These are phyloP conservation scores for Colletotrichum liriopes DNA, from an alignment of 2,329 filamentous ascomycete genomes.

Conservation along the genomic window DNA sequence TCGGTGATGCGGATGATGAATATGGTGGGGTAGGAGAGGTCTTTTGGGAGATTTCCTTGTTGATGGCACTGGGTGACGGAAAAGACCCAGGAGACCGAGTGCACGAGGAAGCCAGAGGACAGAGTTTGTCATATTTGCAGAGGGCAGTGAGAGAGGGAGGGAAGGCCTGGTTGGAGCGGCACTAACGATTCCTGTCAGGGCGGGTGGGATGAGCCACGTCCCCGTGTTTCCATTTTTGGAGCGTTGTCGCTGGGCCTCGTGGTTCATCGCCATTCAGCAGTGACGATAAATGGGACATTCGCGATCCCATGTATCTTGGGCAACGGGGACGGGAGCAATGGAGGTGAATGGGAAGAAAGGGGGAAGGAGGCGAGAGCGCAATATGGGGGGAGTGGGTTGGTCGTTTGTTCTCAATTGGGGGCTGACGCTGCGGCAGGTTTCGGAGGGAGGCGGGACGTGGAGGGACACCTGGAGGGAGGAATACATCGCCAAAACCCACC, in stretches of 20 bases:
- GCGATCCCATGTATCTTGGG: not conserved
- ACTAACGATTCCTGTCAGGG: not conserved
- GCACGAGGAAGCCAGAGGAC: too few species aligned
- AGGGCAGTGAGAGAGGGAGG: not conserved
- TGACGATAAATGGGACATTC: not conserved
- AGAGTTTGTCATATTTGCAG: too few species aligned
- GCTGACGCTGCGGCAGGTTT: conserved; percentile 13
- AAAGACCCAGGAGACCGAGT: too few species aligned
- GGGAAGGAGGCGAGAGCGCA: not conserved
- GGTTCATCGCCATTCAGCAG: not conserved
- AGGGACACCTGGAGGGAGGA: not conserved
- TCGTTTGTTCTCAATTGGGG: not conserved
- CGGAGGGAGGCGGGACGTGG: not conserved
- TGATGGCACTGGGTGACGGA: too few species aligned
- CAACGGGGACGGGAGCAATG: not conserved
- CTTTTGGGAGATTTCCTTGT: too few species aligned
- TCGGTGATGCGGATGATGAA: not conserved
- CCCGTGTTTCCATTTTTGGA: conserved; percentile 3
- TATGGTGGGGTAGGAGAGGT: too few species aligned
- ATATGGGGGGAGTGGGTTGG: not conserved
- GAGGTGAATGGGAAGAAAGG: not conserved
- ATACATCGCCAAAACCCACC: conserved; percentile 2
- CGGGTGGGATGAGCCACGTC: not conserved
- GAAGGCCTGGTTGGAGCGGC: not conserved
- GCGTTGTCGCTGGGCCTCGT: not conserved